Percentiles rank a stretch among this genome's conserved stretches.
Conservation (phyloP, 1,284 basidiomycete genomes). For the Moniliella sp. region DNA sequence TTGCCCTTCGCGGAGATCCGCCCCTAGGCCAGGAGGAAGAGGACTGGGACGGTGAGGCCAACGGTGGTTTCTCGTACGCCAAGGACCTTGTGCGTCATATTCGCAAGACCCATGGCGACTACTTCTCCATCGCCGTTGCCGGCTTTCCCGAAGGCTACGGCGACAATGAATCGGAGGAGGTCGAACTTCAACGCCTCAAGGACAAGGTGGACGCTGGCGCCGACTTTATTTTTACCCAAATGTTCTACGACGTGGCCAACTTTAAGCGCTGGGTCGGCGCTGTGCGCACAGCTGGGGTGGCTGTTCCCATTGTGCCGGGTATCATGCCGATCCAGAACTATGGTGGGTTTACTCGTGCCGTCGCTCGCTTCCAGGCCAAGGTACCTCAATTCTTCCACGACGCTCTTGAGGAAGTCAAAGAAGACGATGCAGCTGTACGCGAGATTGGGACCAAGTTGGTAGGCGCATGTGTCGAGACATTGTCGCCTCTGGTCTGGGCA, state of each 20-base stretch:
- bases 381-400: slow-evolving; percentile 65
- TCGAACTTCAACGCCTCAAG: slow-evolving; percentile 65
- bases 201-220: slow-evolving; percentile 68
- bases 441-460: slow-evolving; percentile 25
- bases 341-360: slow-evolving; percentile 83
- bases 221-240: slow-evolving; percentile 78
- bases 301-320: slow-evolving; percentile 77
- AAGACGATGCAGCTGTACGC: slow-evolving; percentile 37
- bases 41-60: slow-evolving; percentile 40
- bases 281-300: slow-evolving; percentile 44
- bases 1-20: slow-evolving; percentile 58
- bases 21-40: slow-evolving; percentile 43
- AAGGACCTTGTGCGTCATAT: slow-evolving; percentile 29
- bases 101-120: slow-evolving; percentile 25
- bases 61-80: slow-evolving; percentile 36
- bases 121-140: slow-evolving; percentile 30
- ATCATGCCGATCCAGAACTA: slow-evolving; percentile 95
- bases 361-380: slow-evolving; percentile 58
- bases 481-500: slow-evolving; percentile 14
- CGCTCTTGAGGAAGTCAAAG: slow-evolving; percentile 67
- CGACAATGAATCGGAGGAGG: slow-evolving; percentile 31
- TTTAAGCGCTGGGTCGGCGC: slow-evolving; percentile 66
- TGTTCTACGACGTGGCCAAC: slow-evolving; percentile 74
- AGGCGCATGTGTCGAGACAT: slow-evolving; percentile 30
- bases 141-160: slow-evolving; percentile 46